These are phyloP conservation scores for Schizophyllum commune DNA, from an alignment of 1,284 basidiomycete genomes.

Conservation along the genomic window DNA sequence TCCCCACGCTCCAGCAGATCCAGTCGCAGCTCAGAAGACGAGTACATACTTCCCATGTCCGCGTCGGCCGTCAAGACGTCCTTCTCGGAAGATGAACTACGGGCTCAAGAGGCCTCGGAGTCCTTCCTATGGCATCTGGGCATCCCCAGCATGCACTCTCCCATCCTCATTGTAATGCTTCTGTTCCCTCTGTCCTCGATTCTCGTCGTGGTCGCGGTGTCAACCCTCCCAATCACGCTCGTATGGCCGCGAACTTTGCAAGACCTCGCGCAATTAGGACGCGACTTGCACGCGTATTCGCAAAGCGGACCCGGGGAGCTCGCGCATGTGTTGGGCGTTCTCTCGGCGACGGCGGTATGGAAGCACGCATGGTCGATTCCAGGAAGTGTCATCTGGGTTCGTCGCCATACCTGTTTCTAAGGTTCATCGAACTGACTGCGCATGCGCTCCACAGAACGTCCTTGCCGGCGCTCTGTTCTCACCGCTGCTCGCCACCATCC, in stretches of 20 bases:
- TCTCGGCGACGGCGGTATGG: slow-evolving; percentile 83
- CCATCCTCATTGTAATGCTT: slow-evolving; percentile 59
- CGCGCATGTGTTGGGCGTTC: slow-evolving; percentile 70
- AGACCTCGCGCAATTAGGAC: slow-evolving; percentile 66
- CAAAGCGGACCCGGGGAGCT: slow-evolving; percentile 56
- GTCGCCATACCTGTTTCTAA: slow-evolving; percentile 21
- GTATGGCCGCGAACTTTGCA: slow-evolving; percentile 68
- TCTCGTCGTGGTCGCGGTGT: slow-evolving; percentile 32
- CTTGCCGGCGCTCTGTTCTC: slow-evolving; percentile 83
- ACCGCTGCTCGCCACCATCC: slow-evolving; percentile 67
- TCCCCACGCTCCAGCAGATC: slow-evolving; percentile 39
- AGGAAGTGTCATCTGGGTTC: slow-evolving; percentile 82
- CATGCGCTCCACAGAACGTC: slow-evolving; percentile 57
- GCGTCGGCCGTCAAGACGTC: slow-evolving; percentile 45
- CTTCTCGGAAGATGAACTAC: slow-evolving; percentile 35
- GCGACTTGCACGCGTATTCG: slow-evolving; percentile 69
- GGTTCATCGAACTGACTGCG: slow-evolving; percentile 16
- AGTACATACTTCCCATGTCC: slow-evolving; percentile 64
- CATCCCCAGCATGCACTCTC: slow-evolving; percentile 43
- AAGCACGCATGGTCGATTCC: slow-evolving; percentile 94
- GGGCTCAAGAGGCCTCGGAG: slow-evolving; percentile 29
- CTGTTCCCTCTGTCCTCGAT: slow-evolving; percentile 56
- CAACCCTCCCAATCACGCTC: slow-evolving; percentile 61
- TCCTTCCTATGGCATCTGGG: slow-evolving; percentile 32
- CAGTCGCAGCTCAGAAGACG: slow-evolving; percentile 22